Evolutionary conservation across 2,329 filamentous ascomycete species (phyloP), one percentile per base, ranked within the genome.

Genomic region (Colletotrichum viniferum): DNA sequence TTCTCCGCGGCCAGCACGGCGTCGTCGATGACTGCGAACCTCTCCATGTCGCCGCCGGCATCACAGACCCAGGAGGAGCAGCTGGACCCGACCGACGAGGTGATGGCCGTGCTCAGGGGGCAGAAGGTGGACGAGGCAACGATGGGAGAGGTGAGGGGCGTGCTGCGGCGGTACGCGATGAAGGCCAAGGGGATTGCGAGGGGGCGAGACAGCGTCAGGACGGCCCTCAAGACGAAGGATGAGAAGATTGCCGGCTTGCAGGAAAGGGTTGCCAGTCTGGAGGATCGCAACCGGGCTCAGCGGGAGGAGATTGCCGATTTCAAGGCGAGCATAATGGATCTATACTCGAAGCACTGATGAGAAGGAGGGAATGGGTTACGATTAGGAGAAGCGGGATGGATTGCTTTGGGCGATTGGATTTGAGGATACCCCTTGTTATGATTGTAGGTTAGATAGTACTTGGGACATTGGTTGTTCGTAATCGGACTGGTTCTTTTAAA

Each of bases 151-250:
- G 81, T 93, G 3, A 81, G 82, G 1, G 74, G 78, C 28, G 78
- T 90, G 9, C 85, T 95, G 36, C 86, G 88, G 43, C 89, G 84
- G 60, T 88, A 94, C 77, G 89, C 90, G 18, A 83, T 92, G 67
- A 88, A 87, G 67, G 87, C 88, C 0, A 90, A 89, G 79, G 94
- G 94, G 0, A 87, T 94, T 24, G 86, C 87, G 52, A 89, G 89
- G 76, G 93, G 93, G 1, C 87, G 94, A 4, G 94, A 96, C 75
- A 89, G 93, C 8, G 88, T 90, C 5, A 85, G 94, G n/a, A 82
- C 90, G 10, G 90, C 89, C 5, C 80, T 95, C 38, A 92, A 91
- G 80, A 87, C 88, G 6, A 92, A 92, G 77, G 93, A 96, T 34
- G 80, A 80, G n/a, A 81, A 80, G 66, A 83, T 85, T 56, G 82